Base-by-base conservation (phyloP, 768 basidiomycete species). In the Lactifluus piperatus region DNA sequence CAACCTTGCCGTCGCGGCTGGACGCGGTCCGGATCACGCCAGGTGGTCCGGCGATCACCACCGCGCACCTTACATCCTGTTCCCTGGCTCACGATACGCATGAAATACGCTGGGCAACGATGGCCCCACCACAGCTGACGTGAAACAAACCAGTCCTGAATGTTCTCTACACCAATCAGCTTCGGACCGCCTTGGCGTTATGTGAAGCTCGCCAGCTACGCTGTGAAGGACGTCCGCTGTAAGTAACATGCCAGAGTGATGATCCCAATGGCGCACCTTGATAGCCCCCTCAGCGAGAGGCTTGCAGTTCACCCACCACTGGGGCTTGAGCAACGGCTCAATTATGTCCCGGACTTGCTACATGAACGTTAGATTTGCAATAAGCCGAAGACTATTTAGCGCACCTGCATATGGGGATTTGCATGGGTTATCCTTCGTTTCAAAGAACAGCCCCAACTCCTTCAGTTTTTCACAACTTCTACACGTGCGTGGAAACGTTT, bases 111-210 rank as follows among this genome's bases (percentile, higher is more conserved):
- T 2, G 97, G 97, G 69, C 85, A 88, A 57, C 97, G 84, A 69
- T 98, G 95, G 29, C 97, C 95, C 95, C 95, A 98, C 97, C 97
- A 99, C 18, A 98, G 79, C 69, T 99, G 97, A 54, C 97, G 88
- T 2, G 97, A 98, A 68, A 98, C 87, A 74, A 97, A 99, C 97
- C 97, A 99, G 69, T 98, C 97, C 72, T 97, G 93, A 60, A 97
- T 92, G 64, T 81, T 82, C 64, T 94, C 91, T 37, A 98, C 88
- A 94, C 94, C 94, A 98, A 39, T 99, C 95, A 44, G 80, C 83
- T 68, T 97, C 95, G 9, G 89, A 94, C 51, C 81, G 78, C 66
- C 90, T 89, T 2, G 95, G 97, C 8, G 77, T 72, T 60, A 98
- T 93, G 45, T 77, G 65, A 46, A 97, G 77, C 69, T 97, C 95